phyloP scores from a whole-genome alignment of 75 land plant genomes.

The Pinus albicaulis region DNA sequence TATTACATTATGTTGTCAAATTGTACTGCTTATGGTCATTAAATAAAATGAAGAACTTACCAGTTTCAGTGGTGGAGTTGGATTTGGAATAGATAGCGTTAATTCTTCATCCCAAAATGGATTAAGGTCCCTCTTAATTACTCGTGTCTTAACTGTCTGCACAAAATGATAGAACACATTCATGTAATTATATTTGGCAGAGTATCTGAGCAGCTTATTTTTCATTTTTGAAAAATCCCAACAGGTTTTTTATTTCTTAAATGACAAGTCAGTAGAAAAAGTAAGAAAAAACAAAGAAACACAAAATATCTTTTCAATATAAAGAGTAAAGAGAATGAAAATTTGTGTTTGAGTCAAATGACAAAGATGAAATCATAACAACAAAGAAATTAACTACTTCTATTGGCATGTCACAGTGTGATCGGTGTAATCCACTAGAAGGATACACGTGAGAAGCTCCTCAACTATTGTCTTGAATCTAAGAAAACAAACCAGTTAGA shows the following conservation, averaged over 20 bases:
- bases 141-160: slow-evolving; percentile 80
- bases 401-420: not conserved
- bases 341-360: not conserved
- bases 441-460: not conserved
- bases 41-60: slow-evolving; percentile 33
- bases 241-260: not conserved
- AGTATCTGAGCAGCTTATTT: not conserved
- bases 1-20: too few species aligned
- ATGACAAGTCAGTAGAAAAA: not conserved
- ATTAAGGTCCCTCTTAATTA: slow-evolving; percentile 78
- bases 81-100: slow-evolving; percentile 59
- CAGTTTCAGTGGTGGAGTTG: slow-evolving; percentile 56
- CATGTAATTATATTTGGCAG: not conserved
- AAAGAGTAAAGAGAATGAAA: not conserved
- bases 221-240: too few species aligned
- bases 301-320: not conserved
- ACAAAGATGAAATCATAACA: too few species aligned
- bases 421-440: not conserved
- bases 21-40: too few species aligned
- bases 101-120: slow-evolving; percentile 95
- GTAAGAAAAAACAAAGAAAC: not conserved
- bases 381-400: too few species aligned
- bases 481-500: too few species aligned
- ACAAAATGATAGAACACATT: not conserved
- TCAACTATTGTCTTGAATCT: too few species aligned